Percentiles rank a stretch among this genome's conserved stretches.
phyloP scores from a whole-genome alignment of 306 rosid species.

The Lathyrus oleraceus region DNA sequence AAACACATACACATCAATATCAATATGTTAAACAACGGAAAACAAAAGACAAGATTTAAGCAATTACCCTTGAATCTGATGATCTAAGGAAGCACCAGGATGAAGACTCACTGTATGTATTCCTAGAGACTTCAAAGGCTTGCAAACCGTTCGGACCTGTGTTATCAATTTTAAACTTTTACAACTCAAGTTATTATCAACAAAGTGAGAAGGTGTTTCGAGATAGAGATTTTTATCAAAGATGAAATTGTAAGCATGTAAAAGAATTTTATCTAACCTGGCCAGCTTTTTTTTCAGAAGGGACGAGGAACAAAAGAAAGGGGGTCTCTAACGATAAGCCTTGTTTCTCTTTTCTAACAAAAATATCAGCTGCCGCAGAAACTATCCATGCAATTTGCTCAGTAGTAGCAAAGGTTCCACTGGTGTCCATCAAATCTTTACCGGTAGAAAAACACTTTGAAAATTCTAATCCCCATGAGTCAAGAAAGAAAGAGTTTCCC shows the following conservation, averaged over 20 bases:
- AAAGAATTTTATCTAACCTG: conserved; percentile 50
- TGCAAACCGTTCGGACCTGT: conserved; percentile 82
- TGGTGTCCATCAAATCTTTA: conserved; percentile 71
- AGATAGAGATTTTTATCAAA: neutral
- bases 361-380: conserved; percentile 74
- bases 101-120: conserved; percentile 94
- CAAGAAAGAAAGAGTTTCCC: conserved; percentile 59
- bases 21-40: neutral
- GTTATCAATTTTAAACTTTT: conserved; percentile 12
- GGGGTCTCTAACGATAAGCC: conserved; percentile 63
- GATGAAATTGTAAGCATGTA: conserved; percentile 18
- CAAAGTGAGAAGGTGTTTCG: neutral
- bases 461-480: conserved; percentile 88
- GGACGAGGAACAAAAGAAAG: conserved; percentile 80
- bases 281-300: conserved; percentile 74
- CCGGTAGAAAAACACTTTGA: conserved; percentile 70
- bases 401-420: conserved; percentile 59
- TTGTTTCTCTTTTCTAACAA: conserved; percentile 80
- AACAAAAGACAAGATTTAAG: conserved; percentile 12
- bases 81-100: conserved; percentile 79
- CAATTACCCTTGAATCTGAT: conserved; percentile 90
- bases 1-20: conserved; percentile 27
- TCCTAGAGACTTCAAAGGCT: conserved; percentile 83
- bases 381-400: conserved; percentile 92
- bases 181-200: conserved; percentile 27